phyloP scores from a whole-genome alignment of 495 filamentous ascomycete genomes.

The Bacidia gigantensis region DNA sequence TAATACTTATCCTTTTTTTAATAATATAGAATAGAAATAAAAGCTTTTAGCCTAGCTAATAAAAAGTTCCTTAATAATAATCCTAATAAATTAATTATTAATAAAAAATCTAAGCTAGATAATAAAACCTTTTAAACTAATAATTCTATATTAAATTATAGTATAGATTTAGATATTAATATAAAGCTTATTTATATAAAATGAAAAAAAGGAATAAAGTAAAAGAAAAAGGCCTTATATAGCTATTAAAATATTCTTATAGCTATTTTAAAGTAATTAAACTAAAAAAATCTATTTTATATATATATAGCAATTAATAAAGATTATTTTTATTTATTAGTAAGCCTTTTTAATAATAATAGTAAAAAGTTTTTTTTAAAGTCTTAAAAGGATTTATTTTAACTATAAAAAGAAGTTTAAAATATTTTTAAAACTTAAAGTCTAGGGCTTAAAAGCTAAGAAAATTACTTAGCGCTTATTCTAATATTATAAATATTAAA shows the following conservation, averaged over 20 bases:
- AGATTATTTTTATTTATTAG: background rate
- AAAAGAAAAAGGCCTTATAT: background rate
- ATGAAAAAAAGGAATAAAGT: background rate
- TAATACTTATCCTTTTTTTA: background rate
- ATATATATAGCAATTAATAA: background rate
- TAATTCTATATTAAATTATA: no score
- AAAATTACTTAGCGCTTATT: background rate
- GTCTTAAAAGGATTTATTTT: background rate
- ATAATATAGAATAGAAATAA: background rate
- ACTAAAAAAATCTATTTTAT: background rate
- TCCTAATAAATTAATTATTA: no score
- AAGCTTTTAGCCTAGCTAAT: background rate
- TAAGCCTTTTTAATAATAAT: background rate
- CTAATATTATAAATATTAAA: background rate
- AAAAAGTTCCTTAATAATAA: background rate
- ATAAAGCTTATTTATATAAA: no score
- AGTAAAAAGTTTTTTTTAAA: background rate
- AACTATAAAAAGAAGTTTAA: background rate
- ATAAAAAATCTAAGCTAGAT: background rate
- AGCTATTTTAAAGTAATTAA: background rate
- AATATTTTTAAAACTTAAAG: background rate
- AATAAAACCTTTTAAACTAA: no score
- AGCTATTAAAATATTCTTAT: background rate
- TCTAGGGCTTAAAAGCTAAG: background rate
- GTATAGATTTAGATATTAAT: no score